Evolutionary conservation across 1,284 basidiomycete species (phyloP), one percentile per base, ranked within the genome.

Genomic region (Trametes polyzona): DNA sequence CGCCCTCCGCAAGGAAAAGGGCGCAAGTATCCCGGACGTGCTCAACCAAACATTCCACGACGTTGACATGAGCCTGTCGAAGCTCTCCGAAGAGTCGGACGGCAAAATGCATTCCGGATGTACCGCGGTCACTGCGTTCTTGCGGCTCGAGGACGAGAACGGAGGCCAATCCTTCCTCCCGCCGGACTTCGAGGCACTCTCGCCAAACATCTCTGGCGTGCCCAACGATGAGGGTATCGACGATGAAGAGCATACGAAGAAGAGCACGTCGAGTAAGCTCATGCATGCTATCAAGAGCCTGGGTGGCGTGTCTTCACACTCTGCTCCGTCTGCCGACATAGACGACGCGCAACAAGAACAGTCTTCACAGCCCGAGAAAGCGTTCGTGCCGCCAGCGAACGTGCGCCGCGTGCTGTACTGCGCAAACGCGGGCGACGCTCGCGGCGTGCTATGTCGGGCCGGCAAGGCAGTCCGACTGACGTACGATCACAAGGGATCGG

Each of bases 401-500:
- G 65, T 82, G 17, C 83, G 87, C 57, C 84, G 94, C 33, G 93
- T 98, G 17, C 76, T 99, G 41, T 99, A 99, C 71, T 93, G 90
- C 46, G 97, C 97, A 36, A 99, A 99, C 70, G 97, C 95, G 0
- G 97, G 97, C 16, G 94, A 97, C 69, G 95, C 94, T 7, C 81
- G 95, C 37, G 93, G 89, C 5, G 94, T 97, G 11, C 78, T 97
- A 23, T 93, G 93, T 68, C 90, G 97, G 32, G 86, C 82, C 7
- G 97, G 96, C 19, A 90, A 88, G 68, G 97, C 95, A 1, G 87
- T 99, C 1, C 83, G 97, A 35, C 77, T 99, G 70, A 99, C 96
- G 14, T 99, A 99, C 72, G 97, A 99, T 70, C 97, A 99, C 80
- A 99, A 99, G 74, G 97, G 97, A 36, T 91, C 92, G 3, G 97